Evolutionary conservation across 2,329 filamentous ascomycete genomes (phyloP).

Genomic region (Hypocreales sp.): DNA sequence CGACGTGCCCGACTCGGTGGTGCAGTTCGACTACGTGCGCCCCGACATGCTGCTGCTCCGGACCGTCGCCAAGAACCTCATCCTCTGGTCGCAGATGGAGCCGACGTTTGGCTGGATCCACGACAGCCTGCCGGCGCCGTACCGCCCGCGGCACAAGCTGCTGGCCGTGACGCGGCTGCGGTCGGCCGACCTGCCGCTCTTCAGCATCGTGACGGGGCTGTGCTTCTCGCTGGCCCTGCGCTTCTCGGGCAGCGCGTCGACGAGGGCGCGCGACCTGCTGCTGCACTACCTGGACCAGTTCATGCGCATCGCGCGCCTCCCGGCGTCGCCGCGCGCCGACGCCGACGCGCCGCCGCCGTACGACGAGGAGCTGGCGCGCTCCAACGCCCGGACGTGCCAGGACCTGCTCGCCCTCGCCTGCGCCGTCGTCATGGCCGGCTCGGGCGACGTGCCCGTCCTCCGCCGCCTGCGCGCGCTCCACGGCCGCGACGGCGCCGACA

Average conservation of each 20-base stretch:
- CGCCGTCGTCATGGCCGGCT: constrained; percentile 89
- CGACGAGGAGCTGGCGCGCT: constrained; percentile 69
- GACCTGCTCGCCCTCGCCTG: constrained; percentile 71
- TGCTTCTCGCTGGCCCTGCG: constrained; percentile 67
- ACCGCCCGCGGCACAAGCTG: constrained; percentile 47
- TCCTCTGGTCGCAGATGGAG: constrained; percentile 78
- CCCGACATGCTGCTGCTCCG: constrained; percentile 85
- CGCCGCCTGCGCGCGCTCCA: constrained; percentile 77
- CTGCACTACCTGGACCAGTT: constrained; percentile 77
- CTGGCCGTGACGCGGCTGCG: constrained; percentile 44
- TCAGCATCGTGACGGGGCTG: constrained; percentile 78
- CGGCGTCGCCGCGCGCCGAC: constrained; percentile 11
- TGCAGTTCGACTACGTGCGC: constrained; percentile 90
- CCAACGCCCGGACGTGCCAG: constrained; percentile 80
- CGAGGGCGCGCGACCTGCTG: constrained; percentile 62
- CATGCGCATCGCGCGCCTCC: constrained; percentile 57
- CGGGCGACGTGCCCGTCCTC: constrained; percentile 74
- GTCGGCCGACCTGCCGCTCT: constrained; percentile 79
- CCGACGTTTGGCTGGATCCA: constrained; percentile 62
- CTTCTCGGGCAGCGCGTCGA: constrained; percentile 57
- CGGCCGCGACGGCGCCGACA: constrained; percentile 68
- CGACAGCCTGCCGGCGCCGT: constrained; percentile 54
- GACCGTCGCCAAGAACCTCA: constrained; percentile 77
- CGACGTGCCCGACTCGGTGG: constrained; percentile 74
- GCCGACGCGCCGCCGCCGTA: constrained; percentile 36